These are phyloP conservation scores for Prunella vulgaris DNA, from an alignment of 257 asterid genomes.

Conservation along the genomic window DNA sequence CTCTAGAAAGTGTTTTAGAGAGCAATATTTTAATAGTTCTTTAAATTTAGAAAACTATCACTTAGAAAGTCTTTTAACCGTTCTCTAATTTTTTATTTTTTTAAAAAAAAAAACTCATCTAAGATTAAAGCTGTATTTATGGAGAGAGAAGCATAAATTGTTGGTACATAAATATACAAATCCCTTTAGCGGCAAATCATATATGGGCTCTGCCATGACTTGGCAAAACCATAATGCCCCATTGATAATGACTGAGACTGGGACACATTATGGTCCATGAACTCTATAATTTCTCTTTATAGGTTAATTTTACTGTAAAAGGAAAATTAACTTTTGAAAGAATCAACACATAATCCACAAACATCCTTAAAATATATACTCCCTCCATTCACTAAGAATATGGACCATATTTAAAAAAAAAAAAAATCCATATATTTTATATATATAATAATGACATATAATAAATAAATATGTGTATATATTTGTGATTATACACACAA, in stretches of 20 bases:
- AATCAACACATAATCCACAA: neutral
- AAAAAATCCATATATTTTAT: too few species aligned
- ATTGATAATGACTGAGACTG: conserved; percentile 32
- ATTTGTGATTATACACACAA: too few species aligned
- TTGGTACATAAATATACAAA: conserved; percentile 15
- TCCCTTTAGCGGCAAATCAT: conserved; percentile 24
- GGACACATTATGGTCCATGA: conserved; percentile 30
- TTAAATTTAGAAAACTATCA: too few species aligned
- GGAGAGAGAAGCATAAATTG: conserved; percentile 9
- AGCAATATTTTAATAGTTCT: too few species aligned
- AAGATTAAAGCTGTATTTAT: too few species aligned
- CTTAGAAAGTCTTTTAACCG: too few species aligned
- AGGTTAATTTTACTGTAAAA: neutral
- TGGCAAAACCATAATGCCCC: conserved; percentile 31
- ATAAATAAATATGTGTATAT: too few species aligned
- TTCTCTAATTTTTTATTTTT: too few species aligned
- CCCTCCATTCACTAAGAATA: neutral
- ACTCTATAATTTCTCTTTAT: conserved; percentile 10
- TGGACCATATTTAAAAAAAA: too few species aligned
- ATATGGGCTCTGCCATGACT: conserved; percentile 16
- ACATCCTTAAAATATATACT: neutral
- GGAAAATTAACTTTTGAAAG: neutral
- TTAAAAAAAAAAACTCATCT: too few species aligned
- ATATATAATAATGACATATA: too few species aligned
- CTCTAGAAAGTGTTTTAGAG: too few species aligned